Base-by-base conservation (phyloP, 495 filamentous ascomycete genomes). In the Glarea lozoyensis region DNA sequence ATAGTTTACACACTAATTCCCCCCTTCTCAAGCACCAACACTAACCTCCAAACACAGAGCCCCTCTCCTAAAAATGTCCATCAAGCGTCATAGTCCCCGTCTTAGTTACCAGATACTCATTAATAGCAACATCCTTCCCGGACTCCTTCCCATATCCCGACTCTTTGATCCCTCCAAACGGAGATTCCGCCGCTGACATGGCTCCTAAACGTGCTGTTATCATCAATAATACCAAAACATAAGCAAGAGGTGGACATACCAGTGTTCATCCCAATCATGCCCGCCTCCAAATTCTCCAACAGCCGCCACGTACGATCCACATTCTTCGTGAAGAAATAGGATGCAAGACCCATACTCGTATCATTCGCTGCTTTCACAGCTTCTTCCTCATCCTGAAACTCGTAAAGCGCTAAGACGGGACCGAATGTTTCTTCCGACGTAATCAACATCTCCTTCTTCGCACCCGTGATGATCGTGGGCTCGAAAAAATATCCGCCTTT, bases 81-180 rank as follows among this genome's bases (percentile, higher is more conserved):
- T 80, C 76, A 15, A 84, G 50, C 0, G 78, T 76, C 54, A 84
- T 51, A 0, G 78, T 82, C 12, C 78, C 80, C 2, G 81, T 85
- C 63, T 87, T 87, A 1, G 79, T 81, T 18, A 85, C 69, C 56
- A 85, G 58, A 43, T 82, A 86, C 56, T 84, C 81, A 23, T 72
- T 64, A 17, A 85, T 72, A 2, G 81, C 81, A 19, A 82, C 77
- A 42, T 84, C 81, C 56, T 79, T 82, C 13, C 82, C 81, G 11
- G 74, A 79, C 56, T 86, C 82, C 62, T 87, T 87, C 9, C 82
- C 82, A 52, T 84, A 84, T 0, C 82, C 82, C 5, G 73, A 79
- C 54, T 85, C 80, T 63, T 87, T 87, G 47, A 84, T 81, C 0
- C 75, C 82, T 13, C 82, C 82, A 54, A 87, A 87, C 0, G 82